Evolutionary conservation across 1,139 yeast genomes (phyloP), one percentile per base, ranked within the genome.

Genomic region (Pneumocystis oryctolagi): DNA sequence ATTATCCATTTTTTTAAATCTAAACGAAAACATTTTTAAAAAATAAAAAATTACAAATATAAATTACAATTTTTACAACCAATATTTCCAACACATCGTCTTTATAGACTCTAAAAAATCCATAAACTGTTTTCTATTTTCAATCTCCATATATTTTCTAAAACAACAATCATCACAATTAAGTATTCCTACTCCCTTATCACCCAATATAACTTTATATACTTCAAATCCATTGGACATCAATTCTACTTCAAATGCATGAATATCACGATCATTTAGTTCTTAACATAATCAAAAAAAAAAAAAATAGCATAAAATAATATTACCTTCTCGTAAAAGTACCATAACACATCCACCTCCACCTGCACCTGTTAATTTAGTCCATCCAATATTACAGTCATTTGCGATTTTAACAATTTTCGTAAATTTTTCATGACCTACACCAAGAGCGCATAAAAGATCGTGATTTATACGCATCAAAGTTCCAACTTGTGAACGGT

Each of bases 301-400:
- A n/a, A 35, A 55, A 57, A 57, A 5, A 34, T 71, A 2, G 76
- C 77, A 12, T 77, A 25, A 39, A 57, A 25, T 25, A 47, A 25
- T n/a, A 35, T 57, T 57, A 57, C 59, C 78, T 61, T 82, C 84
- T 61, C 82, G 78, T 14, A 90, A 78, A 62, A 92, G 76, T 0
- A 97, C 92, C 64, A 94, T 85, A 25, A 97, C 96, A 76, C 99
- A 92, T 0, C 99, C 99, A 59, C 99, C 99, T 25, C 98, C 98
- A 32, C 99, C 99, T 0, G 98, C 98, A 58, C 99, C 99, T 0
- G 98, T 92, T 65, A 92, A 79, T 73, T 92, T 92, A 1, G 99
- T 90, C 65, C 87, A 84, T 5, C 99, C 99, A 42, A 92, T 74
- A 1, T 76, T 71, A 64, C 82, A 71, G 59, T 77, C 78, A 70